Base-by-base conservation (phyloP, 345 rosid species). In the Microcos paniculata region DNA sequence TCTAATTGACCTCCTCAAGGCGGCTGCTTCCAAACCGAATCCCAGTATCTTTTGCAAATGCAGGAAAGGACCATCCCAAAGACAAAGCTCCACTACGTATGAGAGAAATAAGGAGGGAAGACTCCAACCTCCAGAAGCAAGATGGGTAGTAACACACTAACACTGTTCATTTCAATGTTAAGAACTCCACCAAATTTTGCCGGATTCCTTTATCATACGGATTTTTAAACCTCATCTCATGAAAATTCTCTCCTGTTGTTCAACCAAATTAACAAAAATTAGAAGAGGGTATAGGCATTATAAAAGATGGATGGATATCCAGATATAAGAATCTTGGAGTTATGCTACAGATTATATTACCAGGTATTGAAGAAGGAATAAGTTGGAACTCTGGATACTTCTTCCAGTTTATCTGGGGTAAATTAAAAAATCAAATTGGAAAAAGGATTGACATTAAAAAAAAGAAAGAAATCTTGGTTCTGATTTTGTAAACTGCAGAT, bases 361-460 rank as follows among this genome's bases (percentile, higher is more conserved):
- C 95, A 78, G 76, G 73, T 23, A 80, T 82, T 45, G 87, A 70
- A 33, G 78, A 77, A 53, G 72, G 72, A 49, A 0, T 68, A 13
- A 79, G 52, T 74, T 85, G 88, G 59, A 90, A 87, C 77, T 88
- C 95, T 3, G 91, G 87, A 75, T 88, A 90, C 74, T 81, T 87
- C 79, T 63, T 77, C 95, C 95, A 90, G 76, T 88, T 88, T 64
- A 90, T 69, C 95, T 90, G 82, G 14, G 19, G 6, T 28, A 49
- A 62, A 24, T 7, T 9, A 30, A 28, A 30, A 9, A 43, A n/a
- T n/a, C n/a, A n/a, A n/a, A n/a, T n/a, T n/a, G n/a, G n/a, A n/a
- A n/a, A n/a, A n/a, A n/a, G n/a, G n/a, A n/a, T 12, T n/a, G 31
- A 51, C 9, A 55, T 18, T 19, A 19, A 52, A 7, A 46, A 26